phyloP scores from a whole-genome alignment of 305 asterid species.

The Solanum aculeatissimum region DNA sequence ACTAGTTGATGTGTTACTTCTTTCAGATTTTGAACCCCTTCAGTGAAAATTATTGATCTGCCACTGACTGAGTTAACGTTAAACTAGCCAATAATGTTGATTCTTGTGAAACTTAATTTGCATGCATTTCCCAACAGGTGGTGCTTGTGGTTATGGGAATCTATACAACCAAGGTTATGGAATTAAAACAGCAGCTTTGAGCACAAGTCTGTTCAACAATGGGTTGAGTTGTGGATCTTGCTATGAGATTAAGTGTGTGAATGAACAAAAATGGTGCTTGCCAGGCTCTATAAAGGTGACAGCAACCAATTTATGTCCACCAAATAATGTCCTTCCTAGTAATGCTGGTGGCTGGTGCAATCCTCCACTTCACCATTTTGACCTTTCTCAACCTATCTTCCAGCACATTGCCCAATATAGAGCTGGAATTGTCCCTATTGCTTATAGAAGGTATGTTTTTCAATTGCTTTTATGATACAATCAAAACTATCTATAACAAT shows the following conservation, averaged over 20 bases:
- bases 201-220: neutral
- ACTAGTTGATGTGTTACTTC: no score
- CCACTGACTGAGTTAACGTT: no score
- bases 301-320: conserved; percentile 10
- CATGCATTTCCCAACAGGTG: neutral
- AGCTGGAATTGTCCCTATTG: conserved; percentile 11
- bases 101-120: neutral
- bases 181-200: conserved; percentile 3
- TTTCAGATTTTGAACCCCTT: no score
- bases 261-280: conserved; percentile 4
- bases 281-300: neutral
- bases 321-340: neutral
- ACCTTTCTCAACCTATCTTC: conserved; percentile 8
- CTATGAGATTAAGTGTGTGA: conserved; percentile 7
- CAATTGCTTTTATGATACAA: neutral
- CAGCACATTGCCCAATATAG: conserved; percentile 10
- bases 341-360: conserved; percentile 8
- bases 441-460: conserved; percentile 5
- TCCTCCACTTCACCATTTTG: conserved; percentile 5
- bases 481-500: neutral
- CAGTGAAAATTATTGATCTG: no score
- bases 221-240: conserved; percentile 12
- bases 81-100: neutral
- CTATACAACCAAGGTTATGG: conserved; percentile 8
- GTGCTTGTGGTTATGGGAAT: conserved; percentile 12